Evolutionary conservation across 2,329 filamentous ascomycete genomes (phyloP).

Genomic region (Talaromyces pinophilus): DNA sequence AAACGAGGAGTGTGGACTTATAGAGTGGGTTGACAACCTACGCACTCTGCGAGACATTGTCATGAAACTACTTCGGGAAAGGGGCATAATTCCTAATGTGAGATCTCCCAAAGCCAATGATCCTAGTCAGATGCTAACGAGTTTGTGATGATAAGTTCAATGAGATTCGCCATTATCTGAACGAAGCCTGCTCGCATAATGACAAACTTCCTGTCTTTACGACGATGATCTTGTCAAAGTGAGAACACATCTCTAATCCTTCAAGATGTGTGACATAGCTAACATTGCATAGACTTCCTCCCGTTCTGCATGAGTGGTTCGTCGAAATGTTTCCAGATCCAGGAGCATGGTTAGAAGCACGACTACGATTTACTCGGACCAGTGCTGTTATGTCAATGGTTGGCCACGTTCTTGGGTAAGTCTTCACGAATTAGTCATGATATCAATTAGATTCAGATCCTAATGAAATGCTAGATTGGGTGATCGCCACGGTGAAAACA

Average conservation of each 20-base stretch:
- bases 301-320: constrained; percentile 92
- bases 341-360: constrained; percentile 84
- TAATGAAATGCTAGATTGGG: constrained; percentile 60
- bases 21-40: constrained; percentile 97
- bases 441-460: neutral
- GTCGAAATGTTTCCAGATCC: constrained; percentile 92
- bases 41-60: constrained; percentile 93
- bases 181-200: constrained; percentile 64
- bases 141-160: constrained; percentile 59
- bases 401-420: constrained; percentile 78
- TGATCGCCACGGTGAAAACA: constrained; percentile 95
- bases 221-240: constrained; percentile 57
- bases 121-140: neutral
- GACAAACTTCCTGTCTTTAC: constrained; percentile 72
- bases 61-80: constrained; percentile 72
- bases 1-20: constrained; percentile 95
- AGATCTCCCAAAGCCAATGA: constrained; percentile 19
- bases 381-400: constrained; percentile 99
- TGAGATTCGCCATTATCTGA: constrained; percentile 61
- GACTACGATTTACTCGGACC: constrained; percentile 86
- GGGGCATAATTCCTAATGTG: constrained; percentile 61
- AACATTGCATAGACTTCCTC: constrained; percentile 63
- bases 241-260: constrained; percentile 19
- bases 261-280: constrained; percentile 16
- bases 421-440: neutral